Evolutionary conservation across 768 basidiomycete species (phyloP), one percentile per base, ranked within the genome.

Genomic region (Boletus eberwhitei): DNA sequence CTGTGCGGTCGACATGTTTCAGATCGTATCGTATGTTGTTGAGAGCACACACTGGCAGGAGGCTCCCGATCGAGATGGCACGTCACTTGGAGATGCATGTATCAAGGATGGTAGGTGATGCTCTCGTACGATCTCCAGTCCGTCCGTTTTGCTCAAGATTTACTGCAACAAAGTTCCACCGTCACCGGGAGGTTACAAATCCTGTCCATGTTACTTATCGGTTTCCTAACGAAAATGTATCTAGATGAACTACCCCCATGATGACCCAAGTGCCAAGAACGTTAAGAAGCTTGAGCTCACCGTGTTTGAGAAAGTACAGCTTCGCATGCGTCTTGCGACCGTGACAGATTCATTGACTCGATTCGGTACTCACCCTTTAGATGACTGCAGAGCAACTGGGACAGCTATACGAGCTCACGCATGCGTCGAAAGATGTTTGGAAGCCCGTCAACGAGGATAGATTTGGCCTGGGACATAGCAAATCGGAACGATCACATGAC

Each of bases 391-490:
- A 96, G 67, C 96, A 99, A 68, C 76, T 98, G 6, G 90, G 90
- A 1, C 96, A 98, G 70, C 72, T 99, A 39, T 93, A 97, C 66
- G 94, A 98, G 67, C 79, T 99, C 57, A 93, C 95, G 92, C 86
- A 90, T 57, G 90, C 87, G 3, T 86, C 92, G 0, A 92, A 90
- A 65, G 87, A 87, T 57, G 79, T 96, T 31, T 96, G 90, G 91
- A 93, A 87, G 64, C 79, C 85, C 21, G 69, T 75, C 42, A 31
- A 24, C 7, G 52, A 67, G 34, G 48, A 49, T 50, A 32, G 16
- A n/a, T 39, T 6, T 45, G 46, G 51, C 39, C 24, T 34, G 11
- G 47, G 52, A 52, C 50, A 32, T 58, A 34, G 48, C 24, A 52
- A 52, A 57, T 55, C 53, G 16, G 29, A 29, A 39, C 16, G 57